These are phyloP conservation scores for Ocimum tenuiflorum DNA, from an alignment of 257 asterid genomes.

Conservation along the genomic window DNA sequence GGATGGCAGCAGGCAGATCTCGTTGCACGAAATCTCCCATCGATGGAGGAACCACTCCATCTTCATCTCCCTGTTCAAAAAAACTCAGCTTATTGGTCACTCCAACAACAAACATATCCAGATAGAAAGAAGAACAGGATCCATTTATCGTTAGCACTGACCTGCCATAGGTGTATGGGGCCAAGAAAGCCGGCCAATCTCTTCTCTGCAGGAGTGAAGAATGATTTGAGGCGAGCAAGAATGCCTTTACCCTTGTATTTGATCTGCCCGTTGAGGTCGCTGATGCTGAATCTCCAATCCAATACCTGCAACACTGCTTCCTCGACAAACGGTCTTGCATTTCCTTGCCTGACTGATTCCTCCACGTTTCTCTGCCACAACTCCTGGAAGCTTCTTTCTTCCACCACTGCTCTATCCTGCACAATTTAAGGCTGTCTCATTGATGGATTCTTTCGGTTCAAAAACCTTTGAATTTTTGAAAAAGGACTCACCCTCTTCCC, in stretches of 20 bases:
- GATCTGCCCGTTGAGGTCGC: slow-evolving; percentile 55
- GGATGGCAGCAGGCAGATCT: slow-evolving; percentile 73
- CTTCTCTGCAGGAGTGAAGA: slow-evolving; percentile 49
- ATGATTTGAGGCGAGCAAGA: slow-evolving; percentile 59
- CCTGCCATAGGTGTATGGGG: slow-evolving; percentile 95
- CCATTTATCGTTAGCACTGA: not conserved
- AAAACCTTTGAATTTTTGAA: not conserved
- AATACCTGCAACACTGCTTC: slow-evolving; percentile 83
- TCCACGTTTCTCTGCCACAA: slow-evolving; percentile 87
- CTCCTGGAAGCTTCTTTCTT: slow-evolving; percentile 43
- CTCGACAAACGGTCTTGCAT: slow-evolving; percentile 67
- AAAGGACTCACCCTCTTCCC: slow-evolving; percentile 53
- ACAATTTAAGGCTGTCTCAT: no score
- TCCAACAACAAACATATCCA: not conserved
- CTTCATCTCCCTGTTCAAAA: slow-evolving; percentile 67
- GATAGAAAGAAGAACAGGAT: not conserved
- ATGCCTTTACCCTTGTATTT: slow-evolving; percentile 49
- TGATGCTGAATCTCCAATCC: slow-evolving; percentile 81
- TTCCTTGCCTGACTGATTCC: slow-evolving; percentile 77
- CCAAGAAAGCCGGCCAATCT: slow-evolving; percentile 64
- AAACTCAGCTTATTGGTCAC: not conserved
- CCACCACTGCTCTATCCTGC: slow-evolving; percentile 71
- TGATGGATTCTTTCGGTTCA: no score
- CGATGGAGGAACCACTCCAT: slow-evolving; percentile 73
- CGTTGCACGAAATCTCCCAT: slow-evolving; percentile 75